Evolutionary conservation across 352 stramenopile species (phyloP).

Genomic region (Globisporangium echinulatum): DNA sequence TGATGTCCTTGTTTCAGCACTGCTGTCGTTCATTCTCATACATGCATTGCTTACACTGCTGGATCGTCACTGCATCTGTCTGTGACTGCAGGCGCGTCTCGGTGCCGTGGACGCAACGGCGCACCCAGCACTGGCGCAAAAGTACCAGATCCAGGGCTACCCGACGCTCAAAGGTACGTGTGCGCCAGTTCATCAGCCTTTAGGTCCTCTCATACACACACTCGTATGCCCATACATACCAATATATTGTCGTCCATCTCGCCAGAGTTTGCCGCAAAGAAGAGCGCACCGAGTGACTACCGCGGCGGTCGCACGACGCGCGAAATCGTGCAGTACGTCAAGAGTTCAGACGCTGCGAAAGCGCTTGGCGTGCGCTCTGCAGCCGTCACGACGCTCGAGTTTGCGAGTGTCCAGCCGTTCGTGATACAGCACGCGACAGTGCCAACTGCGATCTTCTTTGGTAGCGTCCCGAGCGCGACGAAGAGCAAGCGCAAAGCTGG

Average conservation of each 20-base stretch:
- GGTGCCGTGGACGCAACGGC: slow-evolving; percentile 61
- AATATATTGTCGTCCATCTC: neutral
- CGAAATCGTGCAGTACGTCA: slow-evolving; percentile 72
- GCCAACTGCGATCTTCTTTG: slow-evolving; percentile 68
- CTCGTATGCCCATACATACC: neutral
- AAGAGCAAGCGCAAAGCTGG: slow-evolving; percentile 35
- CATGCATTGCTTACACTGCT: neutral
- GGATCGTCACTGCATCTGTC: neutral
- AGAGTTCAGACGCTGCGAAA: slow-evolving; percentile 59
- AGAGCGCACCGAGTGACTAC: slow-evolving; percentile 75
- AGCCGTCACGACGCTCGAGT: slow-evolving; percentile 41
- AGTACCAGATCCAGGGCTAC: slow-evolving; percentile 74
- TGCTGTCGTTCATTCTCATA: neutral
- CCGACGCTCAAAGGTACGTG: slow-evolving; percentile 67
- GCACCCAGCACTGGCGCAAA: slow-evolving; percentile 55
- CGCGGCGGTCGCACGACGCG: slow-evolving; percentile 46
- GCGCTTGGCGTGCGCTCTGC: slow-evolving; percentile 53
- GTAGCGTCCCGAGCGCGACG: slow-evolving; percentile 30
- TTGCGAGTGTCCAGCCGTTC: slow-evolving; percentile 47
- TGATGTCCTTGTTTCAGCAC: no score
- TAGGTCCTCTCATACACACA: neutral
- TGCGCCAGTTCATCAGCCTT: neutral
- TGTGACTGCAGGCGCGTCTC: slow-evolving; percentile 41
- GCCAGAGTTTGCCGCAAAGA: slow-evolving; percentile 70
- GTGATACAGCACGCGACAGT: slow-evolving; percentile 36